These are phyloP conservation scores for Dothistroma pini DNA, from an alignment of 2,329 filamentous ascomycete genomes.

Conservation along the genomic window DNA sequence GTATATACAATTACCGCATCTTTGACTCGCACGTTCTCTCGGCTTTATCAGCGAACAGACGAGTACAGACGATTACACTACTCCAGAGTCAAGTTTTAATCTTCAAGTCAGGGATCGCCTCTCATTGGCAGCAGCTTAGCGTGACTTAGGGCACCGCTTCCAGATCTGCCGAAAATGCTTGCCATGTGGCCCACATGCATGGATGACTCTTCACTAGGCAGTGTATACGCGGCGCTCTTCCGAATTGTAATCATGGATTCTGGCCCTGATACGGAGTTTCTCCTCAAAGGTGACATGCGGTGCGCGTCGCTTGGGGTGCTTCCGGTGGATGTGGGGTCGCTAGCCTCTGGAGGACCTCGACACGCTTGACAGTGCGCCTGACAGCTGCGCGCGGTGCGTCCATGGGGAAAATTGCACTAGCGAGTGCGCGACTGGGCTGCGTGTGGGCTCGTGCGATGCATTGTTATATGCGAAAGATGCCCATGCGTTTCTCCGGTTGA, in stretches of 20 bases:
- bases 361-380: too few species aligned
- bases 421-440: neutral
- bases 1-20: neutral
- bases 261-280: neutral
- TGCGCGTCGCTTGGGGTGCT: neutral
- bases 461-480: neutral
- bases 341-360: too few species aligned
- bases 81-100: neutral
- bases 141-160: conserved; percentile 8
- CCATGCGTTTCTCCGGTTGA: neutral
- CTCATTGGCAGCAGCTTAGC: neutral
- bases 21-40: neutral
- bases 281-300: neutral
- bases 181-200: neutral
- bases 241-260: neutral
- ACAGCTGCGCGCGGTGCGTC: too few species aligned
- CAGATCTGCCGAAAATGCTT: conserved; percentile 3
- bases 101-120: neutral
- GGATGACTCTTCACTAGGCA: neutral
- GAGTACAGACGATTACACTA: neutral
- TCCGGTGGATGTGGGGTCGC: neutral
- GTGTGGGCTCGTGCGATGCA: neutral
- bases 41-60: neutral
- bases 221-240: neutral
- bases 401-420: neutral